Conservation (phyloP, 2,329 filamentous ascomycete species). For the Ophioceras dolichostomum region DNA sequence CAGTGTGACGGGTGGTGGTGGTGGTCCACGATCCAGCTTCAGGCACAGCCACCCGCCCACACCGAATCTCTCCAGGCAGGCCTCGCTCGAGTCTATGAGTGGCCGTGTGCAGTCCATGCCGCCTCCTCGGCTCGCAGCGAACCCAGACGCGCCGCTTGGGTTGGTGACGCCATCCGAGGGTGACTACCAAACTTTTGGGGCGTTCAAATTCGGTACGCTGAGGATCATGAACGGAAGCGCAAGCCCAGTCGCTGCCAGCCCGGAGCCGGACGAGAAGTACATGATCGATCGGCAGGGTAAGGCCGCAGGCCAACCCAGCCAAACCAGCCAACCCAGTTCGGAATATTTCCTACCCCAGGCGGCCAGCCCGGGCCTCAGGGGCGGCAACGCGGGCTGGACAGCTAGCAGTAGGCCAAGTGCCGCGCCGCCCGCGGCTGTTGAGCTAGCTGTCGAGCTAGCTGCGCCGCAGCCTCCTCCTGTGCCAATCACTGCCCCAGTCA, state of each 20-base stretch:
- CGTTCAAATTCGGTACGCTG: conserved; percentile 49
- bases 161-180: conserved; percentile 37
- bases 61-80: conserved; percentile 22
- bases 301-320: no score
- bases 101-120: conserved; percentile 22
- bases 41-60: conserved; percentile 25
- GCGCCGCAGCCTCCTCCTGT: no score
- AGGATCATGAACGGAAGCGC: conserved; percentile 48
- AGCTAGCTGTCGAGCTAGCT: neutral
- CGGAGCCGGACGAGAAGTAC: conserved; percentile 1
- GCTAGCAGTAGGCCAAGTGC: no score
- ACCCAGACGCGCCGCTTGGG: conserved; percentile 18
- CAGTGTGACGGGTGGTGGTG: conserved; percentile 12
- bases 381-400: no score
- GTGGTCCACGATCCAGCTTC: conserved; percentile 17
- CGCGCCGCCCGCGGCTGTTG: no score
- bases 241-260: conserved; percentile 26
- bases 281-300: neutral
- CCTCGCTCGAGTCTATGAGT: conserved; percentile 24
- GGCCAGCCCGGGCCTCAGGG: neutral
- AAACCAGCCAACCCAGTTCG: neutral
- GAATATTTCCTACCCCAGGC: neutral
- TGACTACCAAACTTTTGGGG: conserved; percentile 48
- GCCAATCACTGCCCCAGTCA: neutral
- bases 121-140: conserved; percentile 5